phyloP scores from a whole-genome alignment of 139 green algal species.

The Desmodesmus armatus region DNA sequence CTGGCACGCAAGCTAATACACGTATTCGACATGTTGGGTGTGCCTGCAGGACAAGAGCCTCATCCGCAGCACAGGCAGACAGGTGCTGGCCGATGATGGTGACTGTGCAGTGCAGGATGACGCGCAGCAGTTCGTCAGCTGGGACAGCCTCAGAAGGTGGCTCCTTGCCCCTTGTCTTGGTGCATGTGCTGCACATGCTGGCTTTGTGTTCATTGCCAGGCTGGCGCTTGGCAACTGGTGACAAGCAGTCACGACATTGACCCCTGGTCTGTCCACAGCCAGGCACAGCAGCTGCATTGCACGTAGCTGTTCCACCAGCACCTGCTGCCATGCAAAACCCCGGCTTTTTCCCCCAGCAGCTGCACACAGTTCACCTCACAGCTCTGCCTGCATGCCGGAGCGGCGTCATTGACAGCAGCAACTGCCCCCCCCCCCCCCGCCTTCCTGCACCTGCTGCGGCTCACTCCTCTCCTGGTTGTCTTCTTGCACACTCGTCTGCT shows the following conservation, averaged over 20 bases:
- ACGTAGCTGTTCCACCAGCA: not conserved
- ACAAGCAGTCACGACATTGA: too few relatives aligned
- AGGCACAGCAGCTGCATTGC: not conserved
- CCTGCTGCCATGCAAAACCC: not conserved
- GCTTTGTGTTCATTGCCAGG: not conserved
- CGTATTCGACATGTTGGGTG: too few relatives aligned
- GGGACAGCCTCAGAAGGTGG: conserved; percentile 23
- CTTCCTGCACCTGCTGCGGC: not conserved
- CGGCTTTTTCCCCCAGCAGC: not conserved
- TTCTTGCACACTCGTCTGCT: not conserved
- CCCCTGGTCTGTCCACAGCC: too few relatives aligned
- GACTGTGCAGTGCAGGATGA: conserved; percentile 13
- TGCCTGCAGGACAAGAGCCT: not conserved
- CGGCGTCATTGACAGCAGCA: not conserved
- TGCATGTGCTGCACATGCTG: too few relatives aligned
- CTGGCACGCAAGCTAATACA: too few relatives aligned
- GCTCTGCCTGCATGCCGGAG: not conserved
- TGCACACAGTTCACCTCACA: too few relatives aligned
- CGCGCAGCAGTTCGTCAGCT: conserved; percentile 27
- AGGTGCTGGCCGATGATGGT: conserved; percentile 32
- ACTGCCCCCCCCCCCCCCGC: too few relatives aligned
- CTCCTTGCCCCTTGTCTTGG: too few relatives aligned
- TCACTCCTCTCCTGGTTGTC: not conserved
- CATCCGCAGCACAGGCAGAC: not conserved
- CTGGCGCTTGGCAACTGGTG: not conserved